Evolutionary conservation across 495 filamentous ascomycete genomes (phyloP), one percentile per base, ranked within the genome.

Genomic region (Choiromyces venosus): DNA sequence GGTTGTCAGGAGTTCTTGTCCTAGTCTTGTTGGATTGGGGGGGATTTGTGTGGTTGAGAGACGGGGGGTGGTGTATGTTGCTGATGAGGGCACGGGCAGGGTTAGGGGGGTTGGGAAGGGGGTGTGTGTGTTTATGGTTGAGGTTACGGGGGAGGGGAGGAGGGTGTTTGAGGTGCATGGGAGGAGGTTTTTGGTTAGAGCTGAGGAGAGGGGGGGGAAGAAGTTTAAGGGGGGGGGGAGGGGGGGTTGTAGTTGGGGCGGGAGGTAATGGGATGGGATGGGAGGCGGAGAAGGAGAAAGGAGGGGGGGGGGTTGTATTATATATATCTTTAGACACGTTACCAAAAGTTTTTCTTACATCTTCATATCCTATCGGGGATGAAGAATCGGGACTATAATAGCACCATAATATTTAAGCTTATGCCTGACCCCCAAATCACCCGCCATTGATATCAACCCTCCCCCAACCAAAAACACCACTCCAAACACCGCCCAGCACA

Each of bases 91-190:
- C 7, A 52, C 7, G 0, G 44, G 44, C 21, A n/a, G 21, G 19
- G 44, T 52, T 25, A 52, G 44, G 44, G 44, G 44, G 44, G 44
- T 25, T 52, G 44, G 44, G 44, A 52, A 52, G 44, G 44, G 21
- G 7, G 44, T 25, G 21, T 52, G 44, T 16, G 44, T 52, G 21
- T 52, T 52, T 2, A 21, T 6, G 21, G 81, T 88, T 90, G 67
- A 82, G 82, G 88, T 87, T 42, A 87, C 84, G 33, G 87, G 88
- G n/a, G 89, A 87, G 39, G 96, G 85, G 71, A 89, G 86, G 76
- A 97, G 86, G 75, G 93, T 93, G 83, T 88, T 87, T 91, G 94
- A 82, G 66, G 71, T 56, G 72, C 69, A 71, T 74, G 52, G 52
- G 52, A 61, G n/a, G 82, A 71, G 83, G 76, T 68, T 73, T 76